These are phyloP conservation scores for Dothideomycetes sp. DNA, from an alignment of 2,329 filamentous ascomycete genomes.

Conservation along the genomic window DNA sequence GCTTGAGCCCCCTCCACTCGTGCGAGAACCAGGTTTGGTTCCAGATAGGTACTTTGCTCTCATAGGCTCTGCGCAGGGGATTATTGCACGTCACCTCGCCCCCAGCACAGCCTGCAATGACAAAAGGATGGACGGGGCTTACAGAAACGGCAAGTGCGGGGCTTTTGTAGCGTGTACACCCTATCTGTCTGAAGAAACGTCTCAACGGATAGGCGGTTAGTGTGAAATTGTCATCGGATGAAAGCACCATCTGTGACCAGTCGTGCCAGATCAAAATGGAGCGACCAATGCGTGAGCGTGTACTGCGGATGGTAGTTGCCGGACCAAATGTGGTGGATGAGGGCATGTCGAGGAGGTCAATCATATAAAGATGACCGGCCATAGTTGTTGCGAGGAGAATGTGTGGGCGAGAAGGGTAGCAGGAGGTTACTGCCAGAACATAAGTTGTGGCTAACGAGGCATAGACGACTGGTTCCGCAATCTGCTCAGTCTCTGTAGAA, in stretches of 20 bases:
- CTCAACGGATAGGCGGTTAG: conserved; percentile 38
- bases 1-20: conserved; percentile 33
- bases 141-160: conserved; percentile 32
- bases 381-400: conserved; percentile 42
- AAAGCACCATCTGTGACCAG: conserved; percentile 41
- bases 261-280: conserved; percentile 44
- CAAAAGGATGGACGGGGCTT: conserved; percentile 43
- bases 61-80: conserved; percentile 38
- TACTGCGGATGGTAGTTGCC: conserved; percentile 31
- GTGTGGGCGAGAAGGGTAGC: conserved; percentile 43
- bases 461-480: conserved; percentile 30
- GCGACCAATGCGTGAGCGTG: conserved; percentile 39
- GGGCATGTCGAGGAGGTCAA: conserved; percentile 39
- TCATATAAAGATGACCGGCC: conserved; percentile 44
- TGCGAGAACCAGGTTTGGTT: conserved; percentile 48
- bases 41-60: conserved; percentile 39
- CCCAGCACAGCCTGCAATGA: conserved; percentile 40
- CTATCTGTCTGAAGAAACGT: conserved; percentile 38
- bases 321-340: conserved; percentile 33
- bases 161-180: conserved; percentile 23
- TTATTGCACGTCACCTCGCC: conserved; percentile 43
- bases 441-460: conserved; percentile 34
- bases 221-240: conserved; percentile 43
- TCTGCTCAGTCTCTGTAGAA: conserved; percentile 16
- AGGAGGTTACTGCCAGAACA: conserved; percentile 35